These are phyloP conservation scores for Schizosaccharomyces octosporus DNA, from an alignment of 805 yeast genomes.

Conservation along the genomic window DNA sequence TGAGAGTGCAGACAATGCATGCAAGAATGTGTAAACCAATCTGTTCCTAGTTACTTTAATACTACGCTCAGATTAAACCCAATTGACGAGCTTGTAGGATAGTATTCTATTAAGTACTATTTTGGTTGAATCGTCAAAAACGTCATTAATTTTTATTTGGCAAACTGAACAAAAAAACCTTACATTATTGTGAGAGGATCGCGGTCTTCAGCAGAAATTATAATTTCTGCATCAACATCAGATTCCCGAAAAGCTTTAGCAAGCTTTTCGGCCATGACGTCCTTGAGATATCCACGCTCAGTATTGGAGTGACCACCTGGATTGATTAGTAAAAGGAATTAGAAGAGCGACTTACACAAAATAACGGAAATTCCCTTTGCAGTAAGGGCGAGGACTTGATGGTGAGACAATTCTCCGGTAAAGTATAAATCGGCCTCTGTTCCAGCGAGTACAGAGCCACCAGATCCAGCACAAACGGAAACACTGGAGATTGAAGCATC, in stretches of 20 bases:
- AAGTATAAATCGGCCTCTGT: slow-evolving; percentile 39
- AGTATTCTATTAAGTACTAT: too few species aligned
- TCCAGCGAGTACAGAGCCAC: slow-evolving; percentile 42
- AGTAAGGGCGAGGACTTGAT: slow-evolving; percentile 48
- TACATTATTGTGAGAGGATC: slow-evolving; percentile 32
- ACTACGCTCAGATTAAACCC: too few species aligned
- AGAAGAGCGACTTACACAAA: slow-evolving; percentile 19
- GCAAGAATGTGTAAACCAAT: too few species aligned
- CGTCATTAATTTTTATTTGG: too few species aligned
- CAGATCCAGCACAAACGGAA: slow-evolving; percentile 92
- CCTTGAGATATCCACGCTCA: slow-evolving; percentile 54
- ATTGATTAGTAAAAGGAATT: not conserved
- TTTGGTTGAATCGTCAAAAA: too few species aligned
- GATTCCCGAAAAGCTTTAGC: slow-evolving; percentile 16
- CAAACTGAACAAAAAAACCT: not conserved
- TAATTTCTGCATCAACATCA: slow-evolving; percentile 12
- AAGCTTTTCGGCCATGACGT: slow-evolving; percentile 27
- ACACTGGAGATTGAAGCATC: slow-evolving; percentile 23
- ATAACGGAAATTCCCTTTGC: slow-evolving; percentile 54
- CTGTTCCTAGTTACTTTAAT: too few species aligned
- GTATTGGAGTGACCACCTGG: slow-evolving; percentile 59
- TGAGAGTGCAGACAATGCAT: too few species aligned
- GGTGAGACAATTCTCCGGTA: slow-evolving; percentile 91
- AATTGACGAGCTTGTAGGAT: too few species aligned
- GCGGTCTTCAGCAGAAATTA: slow-evolving; percentile 25